Conservation (phyloP, 192 early-diverging fungal species). For the Backusella psychrophila region DNA sequence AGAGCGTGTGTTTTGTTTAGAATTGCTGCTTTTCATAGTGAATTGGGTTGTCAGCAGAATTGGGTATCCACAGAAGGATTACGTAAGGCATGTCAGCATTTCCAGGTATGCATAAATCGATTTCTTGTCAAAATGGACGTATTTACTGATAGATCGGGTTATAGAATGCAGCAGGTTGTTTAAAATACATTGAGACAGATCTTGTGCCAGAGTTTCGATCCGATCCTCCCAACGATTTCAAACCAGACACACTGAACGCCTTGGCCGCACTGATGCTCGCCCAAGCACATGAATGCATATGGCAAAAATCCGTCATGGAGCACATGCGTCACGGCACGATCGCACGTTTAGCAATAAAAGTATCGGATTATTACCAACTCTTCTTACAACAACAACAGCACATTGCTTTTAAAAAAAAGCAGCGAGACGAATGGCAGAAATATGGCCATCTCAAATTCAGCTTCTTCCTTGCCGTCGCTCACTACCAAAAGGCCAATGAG, state of each 20-base stretch:
- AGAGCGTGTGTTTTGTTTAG: slow-evolving; percentile 83
- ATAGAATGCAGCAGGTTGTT: slow-evolving; percentile 80
- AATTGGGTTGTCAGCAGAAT: slow-evolving; percentile 69
- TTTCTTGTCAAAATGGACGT: no score
- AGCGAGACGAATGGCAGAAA: slow-evolving; percentile 60
- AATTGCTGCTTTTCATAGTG: slow-evolving; percentile 80
- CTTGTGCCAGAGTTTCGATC: slow-evolving; percentile 63
- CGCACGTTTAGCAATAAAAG: slow-evolving; percentile 73
- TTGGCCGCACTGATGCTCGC: slow-evolving; percentile 77
- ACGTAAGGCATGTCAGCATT: slow-evolving; percentile 70
- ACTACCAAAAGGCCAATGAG: slow-evolving; percentile 75
- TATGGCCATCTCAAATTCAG: slow-evolving; percentile 69
- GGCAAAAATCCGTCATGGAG: slow-evolving; percentile 80
- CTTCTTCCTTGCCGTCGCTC: slow-evolving; percentile 74
- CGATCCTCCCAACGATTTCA: slow-evolving; percentile 65
- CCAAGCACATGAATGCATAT: slow-evolving; percentile 93
- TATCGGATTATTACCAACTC: slow-evolving; percentile 67
- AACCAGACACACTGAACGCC: slow-evolving; percentile 56
- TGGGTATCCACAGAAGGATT: slow-evolving; percentile 71
- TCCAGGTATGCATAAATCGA: slow-evolving; percentile 55
- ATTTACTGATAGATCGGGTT: background rate
- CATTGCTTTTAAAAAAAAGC: slow-evolving; percentile 28
- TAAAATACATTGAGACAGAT: slow-evolving; percentile 57
- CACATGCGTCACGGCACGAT: slow-evolving; percentile 78
- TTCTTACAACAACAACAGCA: slow-evolving; percentile 37